A percentile compares a stretch with the other conserved stretches of the same genome.
phyloP scores from a whole-genome alignment of 441 rosid genomes.

The Brassica balearica region DNA sequence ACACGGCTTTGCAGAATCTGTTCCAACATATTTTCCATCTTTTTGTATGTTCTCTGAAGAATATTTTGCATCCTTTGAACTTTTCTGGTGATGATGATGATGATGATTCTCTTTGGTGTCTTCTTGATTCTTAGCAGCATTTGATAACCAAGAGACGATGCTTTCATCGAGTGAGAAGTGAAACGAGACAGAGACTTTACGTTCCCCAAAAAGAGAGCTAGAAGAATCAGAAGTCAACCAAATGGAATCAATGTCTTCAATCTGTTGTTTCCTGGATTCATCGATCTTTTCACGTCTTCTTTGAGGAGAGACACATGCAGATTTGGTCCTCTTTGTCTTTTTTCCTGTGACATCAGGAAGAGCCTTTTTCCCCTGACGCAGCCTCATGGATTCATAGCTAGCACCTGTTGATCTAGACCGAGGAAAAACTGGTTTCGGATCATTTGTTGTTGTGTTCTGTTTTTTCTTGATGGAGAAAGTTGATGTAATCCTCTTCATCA shows the following conservation, averaged over 20 bases:
- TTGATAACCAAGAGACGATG: slow-evolving; percentile 53
- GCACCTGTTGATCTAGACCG: slow-evolving; percentile 32
- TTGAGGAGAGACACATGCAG: slow-evolving; percentile 37
- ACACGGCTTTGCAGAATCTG: slow-evolving; percentile 8
- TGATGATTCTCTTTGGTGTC: slow-evolving; percentile 10
- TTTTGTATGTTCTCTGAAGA: slow-evolving; percentile 10
- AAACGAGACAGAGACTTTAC: slow-evolving; percentile 46
- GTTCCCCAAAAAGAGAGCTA: slow-evolving; percentile 48
- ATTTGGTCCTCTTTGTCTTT: slow-evolving; percentile 31
- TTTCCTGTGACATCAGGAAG: slow-evolving; percentile 24
- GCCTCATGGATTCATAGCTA: slow-evolving; percentile 34
- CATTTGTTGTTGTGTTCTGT: slow-evolving; percentile 22
- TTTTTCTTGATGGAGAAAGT: slow-evolving; percentile 29
- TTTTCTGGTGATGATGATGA: neutral
- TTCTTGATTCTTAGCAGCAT: slow-evolving; percentile 43
- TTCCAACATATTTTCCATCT: slow-evolving; percentile 17
- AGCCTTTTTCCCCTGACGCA: slow-evolving; percentile 26
- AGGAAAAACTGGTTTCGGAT: slow-evolving; percentile 26
- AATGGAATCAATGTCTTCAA: slow-evolving; percentile 50
- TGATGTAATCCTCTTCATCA: slow-evolving; percentile 33
- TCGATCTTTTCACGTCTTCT: slow-evolving; percentile 32
- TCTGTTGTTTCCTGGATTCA: slow-evolving; percentile 13
- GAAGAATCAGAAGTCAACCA: slow-evolving; percentile 63
- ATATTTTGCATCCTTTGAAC: slow-evolving; percentile 22
- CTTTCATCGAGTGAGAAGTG: slow-evolving; percentile 46